Evolutionary conservation across 257 asterid species (phyloP).

Genomic region (Nicotiana otophora): DNA sequence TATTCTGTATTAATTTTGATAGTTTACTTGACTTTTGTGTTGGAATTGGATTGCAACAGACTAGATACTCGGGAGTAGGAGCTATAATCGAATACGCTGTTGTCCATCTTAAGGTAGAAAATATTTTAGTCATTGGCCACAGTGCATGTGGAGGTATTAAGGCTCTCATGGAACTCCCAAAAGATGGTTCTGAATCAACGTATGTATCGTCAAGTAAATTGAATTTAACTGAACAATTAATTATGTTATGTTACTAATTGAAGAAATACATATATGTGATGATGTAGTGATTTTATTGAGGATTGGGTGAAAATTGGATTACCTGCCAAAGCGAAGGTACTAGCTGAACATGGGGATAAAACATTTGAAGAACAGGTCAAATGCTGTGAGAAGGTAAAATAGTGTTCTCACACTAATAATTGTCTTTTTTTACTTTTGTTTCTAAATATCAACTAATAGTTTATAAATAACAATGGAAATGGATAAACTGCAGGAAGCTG

Average conservation of each 20-base stretch:
- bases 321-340: constrained; percentile 73
- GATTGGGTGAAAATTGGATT: constrained; percentile 79
- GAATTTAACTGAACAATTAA: neutral
- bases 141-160: constrained; percentile 90
- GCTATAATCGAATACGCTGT: constrained; percentile 80
- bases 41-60: constrained; percentile 31
- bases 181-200: constrained; percentile 65
- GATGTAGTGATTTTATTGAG: constrained; percentile 70
- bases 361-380: constrained; percentile 46
- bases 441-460: neutral
- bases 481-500: constrained; percentile 62
- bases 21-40: neutral
- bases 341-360: constrained; percentile 22
- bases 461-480: neutral
- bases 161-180: constrained; percentile 76
- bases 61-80: constrained; percentile 63
- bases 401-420: neutral
- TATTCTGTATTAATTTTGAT: neutral
- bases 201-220: constrained; percentile 13
- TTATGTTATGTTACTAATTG: neutral
- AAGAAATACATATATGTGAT: neutral
- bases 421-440: neutral
- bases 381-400: constrained; percentile 60
- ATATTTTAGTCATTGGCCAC: constrained; percentile 86
- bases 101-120: constrained; percentile 65